Percentiles rank a stretch among this genome's conserved stretches.
Conservation (phyloP, 2,329 filamentous ascomycete genomes). For the Dactylonectria estremocensis region DNA sequence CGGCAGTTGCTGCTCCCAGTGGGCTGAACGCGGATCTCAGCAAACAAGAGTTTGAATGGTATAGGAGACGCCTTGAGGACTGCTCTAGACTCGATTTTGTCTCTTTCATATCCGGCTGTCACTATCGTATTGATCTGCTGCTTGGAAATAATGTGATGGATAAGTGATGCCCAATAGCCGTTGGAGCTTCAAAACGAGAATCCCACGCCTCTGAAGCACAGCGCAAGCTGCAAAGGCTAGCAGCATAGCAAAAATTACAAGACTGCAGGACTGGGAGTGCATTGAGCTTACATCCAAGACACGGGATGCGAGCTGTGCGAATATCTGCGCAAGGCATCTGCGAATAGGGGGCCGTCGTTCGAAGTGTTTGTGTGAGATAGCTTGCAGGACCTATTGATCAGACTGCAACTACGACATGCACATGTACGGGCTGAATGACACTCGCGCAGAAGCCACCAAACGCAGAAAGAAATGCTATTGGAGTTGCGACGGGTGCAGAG, state of each 20-base stretch:
- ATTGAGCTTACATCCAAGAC: background rate
- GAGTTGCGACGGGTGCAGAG: background rate
- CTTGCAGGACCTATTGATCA: background rate
- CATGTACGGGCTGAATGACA: background rate
- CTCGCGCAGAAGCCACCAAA: background rate
- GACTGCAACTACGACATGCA: background rate
- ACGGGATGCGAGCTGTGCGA: background rate
- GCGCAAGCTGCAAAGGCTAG: background rate
- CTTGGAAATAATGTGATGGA: background rate
- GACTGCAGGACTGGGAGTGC: background rate
- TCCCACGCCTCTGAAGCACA: background rate
- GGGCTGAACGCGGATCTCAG: background rate
- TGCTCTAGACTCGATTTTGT: background rate
- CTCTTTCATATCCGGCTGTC: no score
- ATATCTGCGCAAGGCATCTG: background rate
- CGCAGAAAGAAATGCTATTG: background rate
- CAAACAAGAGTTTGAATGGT: background rate
- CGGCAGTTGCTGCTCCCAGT: slow-evolving; percentile 14
- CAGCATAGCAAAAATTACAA: background rate
- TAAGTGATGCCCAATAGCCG: background rate
- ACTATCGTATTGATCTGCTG: background rate
- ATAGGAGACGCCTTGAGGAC: background rate
- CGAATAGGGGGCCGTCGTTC: background rate
- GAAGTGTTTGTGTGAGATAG: background rate
- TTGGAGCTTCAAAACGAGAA: background rate